phyloP scores from a whole-genome alignment of 306 rosid species.

The Biancaea sappan region DNA sequence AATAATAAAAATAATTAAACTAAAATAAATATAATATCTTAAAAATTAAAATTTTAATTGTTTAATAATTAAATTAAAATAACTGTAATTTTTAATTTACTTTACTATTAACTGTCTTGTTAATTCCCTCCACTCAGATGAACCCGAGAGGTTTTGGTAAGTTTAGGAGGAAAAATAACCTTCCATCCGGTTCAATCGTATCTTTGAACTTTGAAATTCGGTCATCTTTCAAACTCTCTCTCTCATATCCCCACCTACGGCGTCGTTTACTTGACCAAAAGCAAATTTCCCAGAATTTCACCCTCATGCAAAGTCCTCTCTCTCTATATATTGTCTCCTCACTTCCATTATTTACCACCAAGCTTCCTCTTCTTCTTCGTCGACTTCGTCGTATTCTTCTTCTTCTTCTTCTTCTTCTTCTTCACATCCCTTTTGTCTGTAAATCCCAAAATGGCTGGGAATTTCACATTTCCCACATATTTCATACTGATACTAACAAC shows the following conservation, averaged over 20 bases:
- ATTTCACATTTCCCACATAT: slow-evolving; percentile 28
- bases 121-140: too few relatives aligned
- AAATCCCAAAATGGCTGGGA: slow-evolving; percentile 50
- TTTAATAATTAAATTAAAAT: too few relatives aligned
- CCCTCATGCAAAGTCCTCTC: slow-evolving; percentile 51
- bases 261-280: slow-evolving; percentile 24
- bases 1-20: too few relatives aligned
- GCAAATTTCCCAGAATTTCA: too few relatives aligned
- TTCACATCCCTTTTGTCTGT: background rate
- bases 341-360: slow-evolving; percentile 19
- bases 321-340: slow-evolving; percentile 37
- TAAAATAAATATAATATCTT: too few relatives aligned
- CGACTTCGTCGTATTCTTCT: background rate
- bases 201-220: slow-evolving; percentile 52
- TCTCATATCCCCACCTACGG: slow-evolving; percentile 31
- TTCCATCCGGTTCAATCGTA: slow-evolving; percentile 37
- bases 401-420: slow-evolving; percentile 1
- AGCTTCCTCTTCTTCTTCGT: slow-evolving; percentile 1
- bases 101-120: too few relatives aligned
- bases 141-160: slow-evolving; percentile 32
- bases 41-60: too few relatives aligned
- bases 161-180: slow-evolving; percentile 36
- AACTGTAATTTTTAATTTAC: too few relatives aligned
- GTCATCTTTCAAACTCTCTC: background rate
- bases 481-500: slow-evolving; percentile 37